Conservation (phyloP, 352 stramenopile species). For the Phytopythium cucurbitacearum region DNA sequence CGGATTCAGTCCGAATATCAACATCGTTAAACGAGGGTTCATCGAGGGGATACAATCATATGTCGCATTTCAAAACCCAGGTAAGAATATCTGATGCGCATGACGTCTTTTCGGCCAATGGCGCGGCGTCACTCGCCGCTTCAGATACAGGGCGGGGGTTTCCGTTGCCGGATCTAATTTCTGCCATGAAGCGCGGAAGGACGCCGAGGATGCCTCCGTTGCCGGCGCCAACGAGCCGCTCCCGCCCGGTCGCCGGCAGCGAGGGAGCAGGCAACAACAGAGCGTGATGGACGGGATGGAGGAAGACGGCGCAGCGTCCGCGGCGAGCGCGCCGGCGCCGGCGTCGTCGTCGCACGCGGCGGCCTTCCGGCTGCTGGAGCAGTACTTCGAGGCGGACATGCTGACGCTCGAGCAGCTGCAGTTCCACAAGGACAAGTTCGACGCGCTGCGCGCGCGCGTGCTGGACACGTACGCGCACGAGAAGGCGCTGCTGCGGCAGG, state of each 20-base stretch:
- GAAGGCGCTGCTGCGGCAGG: constrained; percentile 72
- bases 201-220: not conserved
- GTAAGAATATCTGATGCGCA: too few species aligned
- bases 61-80: too few species aligned
- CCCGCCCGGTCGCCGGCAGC: not conserved
- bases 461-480: constrained; percentile 81
- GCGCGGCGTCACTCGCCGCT: too few species aligned
- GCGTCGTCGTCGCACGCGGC: constrained; percentile 56
- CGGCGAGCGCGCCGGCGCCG: constrained; percentile 18
- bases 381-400: constrained; percentile 85
- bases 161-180: too few species aligned
- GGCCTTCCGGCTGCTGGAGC: constrained; percentile 72
- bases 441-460: constrained; percentile 60
- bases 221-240: not conserved
- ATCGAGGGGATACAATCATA: too few species aligned
- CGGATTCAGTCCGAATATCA: too few species aligned
- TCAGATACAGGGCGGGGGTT: too few species aligned
- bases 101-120: too few species aligned
- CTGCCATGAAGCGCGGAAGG: not conserved
- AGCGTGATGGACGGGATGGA: constrained; percentile 11
- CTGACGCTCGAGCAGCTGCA: constrained; percentile 72
- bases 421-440: constrained; percentile 82
- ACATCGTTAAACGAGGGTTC: too few species aligned
- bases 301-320: constrained; percentile 8
- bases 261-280: constrained; percentile 6